phyloP scores from a whole-genome alignment of 2,329 filamentous ascomycete species.

The Fusarium napiforme region DNA sequence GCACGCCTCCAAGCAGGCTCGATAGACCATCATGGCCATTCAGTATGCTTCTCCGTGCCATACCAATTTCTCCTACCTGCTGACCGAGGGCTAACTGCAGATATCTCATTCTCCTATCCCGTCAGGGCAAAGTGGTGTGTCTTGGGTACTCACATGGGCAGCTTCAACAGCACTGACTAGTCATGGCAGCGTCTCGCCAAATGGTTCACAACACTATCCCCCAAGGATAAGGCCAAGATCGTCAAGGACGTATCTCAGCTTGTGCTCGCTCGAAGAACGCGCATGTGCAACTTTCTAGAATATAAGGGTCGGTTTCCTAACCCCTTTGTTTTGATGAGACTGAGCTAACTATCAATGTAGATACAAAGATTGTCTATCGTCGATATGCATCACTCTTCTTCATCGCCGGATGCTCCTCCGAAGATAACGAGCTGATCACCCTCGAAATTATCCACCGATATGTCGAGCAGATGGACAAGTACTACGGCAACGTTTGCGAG shows the following conservation, averaged over 20 bases:
- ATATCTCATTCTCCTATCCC: conserved; percentile 96
- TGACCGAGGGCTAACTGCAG: conserved; percentile 59
- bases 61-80: conserved; percentile 16
- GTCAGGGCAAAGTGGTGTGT: conserved; percentile 98
- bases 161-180: conserved; percentile 32
- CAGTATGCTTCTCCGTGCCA: conserved; percentile 50
- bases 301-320: conserved; percentile 81
- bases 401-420: conserved; percentile 96
- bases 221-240: conserved; percentile 99
- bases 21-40: conserved; percentile 55
- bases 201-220: conserved; percentile 98
- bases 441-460: conserved; percentile 99
- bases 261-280: conserved; percentile 91
- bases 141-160: conserved; percentile 39
- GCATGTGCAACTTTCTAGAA: conserved; percentile 99
- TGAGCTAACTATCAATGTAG: conserved; percentile 58
- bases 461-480: conserved; percentile 99
- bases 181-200: conserved; percentile 87
- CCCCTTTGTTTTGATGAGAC: conserved; percentile 14
- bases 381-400: conserved; percentile 99
- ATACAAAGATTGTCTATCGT: conserved; percentile 98
- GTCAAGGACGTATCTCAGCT: conserved; percentile 99
- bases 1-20: conserved; percentile 40
- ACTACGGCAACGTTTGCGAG: conserved; percentile 99
- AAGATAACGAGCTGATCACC: conserved; percentile 97